phyloP scores from a whole-genome alignment of 2,329 filamentous ascomycete species.

The Scedosporium apiospermum region DNA sequence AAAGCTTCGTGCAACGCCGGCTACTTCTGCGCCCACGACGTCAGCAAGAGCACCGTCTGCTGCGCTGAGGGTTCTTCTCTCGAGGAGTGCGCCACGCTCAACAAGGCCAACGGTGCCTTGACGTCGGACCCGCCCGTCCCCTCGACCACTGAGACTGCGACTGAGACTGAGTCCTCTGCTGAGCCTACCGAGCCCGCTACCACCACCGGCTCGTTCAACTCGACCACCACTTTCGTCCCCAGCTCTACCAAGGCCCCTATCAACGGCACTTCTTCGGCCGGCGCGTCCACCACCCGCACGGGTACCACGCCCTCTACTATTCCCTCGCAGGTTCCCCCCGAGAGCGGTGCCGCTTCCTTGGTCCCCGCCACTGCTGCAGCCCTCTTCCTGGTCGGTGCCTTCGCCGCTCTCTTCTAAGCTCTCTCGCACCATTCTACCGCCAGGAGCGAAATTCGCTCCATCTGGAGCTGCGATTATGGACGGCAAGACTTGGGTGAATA shows the following conservation, averaged over 20 bases:
- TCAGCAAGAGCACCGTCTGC: constrained; percentile 43
- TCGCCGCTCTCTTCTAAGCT: constrained; percentile 11
- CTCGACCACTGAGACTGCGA: constrained; percentile 19
- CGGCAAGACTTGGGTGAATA: not conserved
- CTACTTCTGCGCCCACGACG: constrained; percentile 54
- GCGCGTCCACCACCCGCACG: not conserved
- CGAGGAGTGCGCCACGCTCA: constrained; percentile 42
- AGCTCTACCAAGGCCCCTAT: constrained; percentile 3
- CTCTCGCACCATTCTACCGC: not conserved
- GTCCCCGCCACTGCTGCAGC: constrained; percentile 8
- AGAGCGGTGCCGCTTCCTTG: constrained; percentile 2
- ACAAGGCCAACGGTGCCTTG: constrained; percentile 33
- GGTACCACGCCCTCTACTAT: not conserved
- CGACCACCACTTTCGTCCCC: constrained; percentile 7
- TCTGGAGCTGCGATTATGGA: not conserved
- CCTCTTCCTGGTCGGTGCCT: constrained; percentile 9
- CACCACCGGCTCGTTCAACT: constrained; percentile 15
- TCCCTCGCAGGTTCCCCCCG: constrained; percentile 3
- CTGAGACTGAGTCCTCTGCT: constrained; percentile 10
- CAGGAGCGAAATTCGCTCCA: not conserved
- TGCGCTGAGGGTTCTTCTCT: constrained; percentile 48
- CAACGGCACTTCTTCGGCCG: not conserved
- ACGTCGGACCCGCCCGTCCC: constrained; percentile 22
- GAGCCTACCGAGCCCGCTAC: constrained; percentile 17
- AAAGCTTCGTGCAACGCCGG: constrained; percentile 50